These are phyloP conservation scores for Clitoria ternatea DNA, from an alignment of 306 rosid genomes.

Conservation along the genomic window DNA sequence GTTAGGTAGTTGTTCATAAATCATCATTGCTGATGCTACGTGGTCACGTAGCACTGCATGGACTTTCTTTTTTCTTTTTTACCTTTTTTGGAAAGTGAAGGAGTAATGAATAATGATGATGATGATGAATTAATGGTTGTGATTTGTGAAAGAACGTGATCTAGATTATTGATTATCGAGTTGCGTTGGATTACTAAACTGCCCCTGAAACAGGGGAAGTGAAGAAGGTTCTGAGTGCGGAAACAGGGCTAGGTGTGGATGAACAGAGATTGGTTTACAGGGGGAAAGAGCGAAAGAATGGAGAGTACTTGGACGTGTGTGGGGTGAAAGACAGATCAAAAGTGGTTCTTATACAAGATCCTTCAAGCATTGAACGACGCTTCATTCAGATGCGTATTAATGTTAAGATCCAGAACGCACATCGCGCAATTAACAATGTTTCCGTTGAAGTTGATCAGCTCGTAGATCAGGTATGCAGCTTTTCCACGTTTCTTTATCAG, in stretches of 20 bases:
- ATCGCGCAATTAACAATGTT: slow-evolving; percentile 54
- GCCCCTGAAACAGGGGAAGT: slow-evolving; percentile 81
- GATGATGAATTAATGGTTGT: no score
- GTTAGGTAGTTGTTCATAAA: background rate
- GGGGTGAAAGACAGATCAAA: slow-evolving; percentile 79
- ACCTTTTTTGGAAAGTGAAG: background rate
- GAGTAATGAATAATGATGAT: no score
- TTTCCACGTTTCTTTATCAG: no score
- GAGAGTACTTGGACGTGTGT: slow-evolving; percentile 58
- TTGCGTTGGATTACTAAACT: no score
- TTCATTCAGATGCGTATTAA: slow-evolving; percentile 45
- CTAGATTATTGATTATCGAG: no score
- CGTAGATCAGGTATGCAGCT: slow-evolving; percentile 51
- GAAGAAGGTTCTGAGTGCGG: slow-evolving; percentile 61
- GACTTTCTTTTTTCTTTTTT: background rate
- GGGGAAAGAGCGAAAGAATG: slow-evolving; percentile 66
- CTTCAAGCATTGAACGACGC: slow-evolving; percentile 62
- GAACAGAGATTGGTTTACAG: slow-evolving; percentile 61
- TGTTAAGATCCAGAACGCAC: slow-evolving; percentile 54
- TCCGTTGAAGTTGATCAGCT: slow-evolving; percentile 52
- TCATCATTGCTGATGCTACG: background rate
- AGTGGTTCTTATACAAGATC: slow-evolving; percentile 54
- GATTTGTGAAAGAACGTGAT: background rate
- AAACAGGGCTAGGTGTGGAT: slow-evolving; percentile 49
- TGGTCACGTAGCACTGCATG: slow-evolving; percentile 23